A percentile compares a stretch with the other conserved stretches of the same genome.
phyloP scores from a whole-genome alignment of 345 rosid species.

The Ailanthus altissimus region DNA sequence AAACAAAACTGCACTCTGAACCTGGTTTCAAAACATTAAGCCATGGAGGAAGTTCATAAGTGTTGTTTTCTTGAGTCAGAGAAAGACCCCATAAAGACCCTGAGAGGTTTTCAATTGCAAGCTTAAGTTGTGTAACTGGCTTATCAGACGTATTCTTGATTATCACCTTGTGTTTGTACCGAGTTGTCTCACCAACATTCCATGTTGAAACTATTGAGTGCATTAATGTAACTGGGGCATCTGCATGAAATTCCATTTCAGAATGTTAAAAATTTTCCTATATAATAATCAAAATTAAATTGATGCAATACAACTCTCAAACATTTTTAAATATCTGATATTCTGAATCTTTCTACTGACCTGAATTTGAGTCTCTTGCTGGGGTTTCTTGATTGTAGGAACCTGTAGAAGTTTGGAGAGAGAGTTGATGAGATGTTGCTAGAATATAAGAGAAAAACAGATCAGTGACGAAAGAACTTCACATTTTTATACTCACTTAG shows the following conservation, averaged over 20 bases:
- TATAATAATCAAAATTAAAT: too few relatives aligned
- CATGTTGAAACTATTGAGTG: conserved; percentile 70
- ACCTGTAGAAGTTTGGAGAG: conserved; percentile 24
- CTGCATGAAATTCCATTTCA: too few relatives aligned
- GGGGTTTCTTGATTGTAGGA: conserved; percentile 30
- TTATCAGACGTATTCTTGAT: conserved; percentile 60
- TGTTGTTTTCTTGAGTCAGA: conserved; percentile 46
- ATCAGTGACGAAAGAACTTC: not conserved
- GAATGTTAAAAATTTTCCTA: too few relatives aligned
- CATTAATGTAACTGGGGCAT: conserved; percentile 46
- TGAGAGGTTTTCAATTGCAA: conserved; percentile 49
- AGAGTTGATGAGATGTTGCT: not conserved
- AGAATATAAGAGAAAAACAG: not conserved
- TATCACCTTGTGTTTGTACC: conserved; percentile 67
- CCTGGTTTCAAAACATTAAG: conserved; percentile 46
- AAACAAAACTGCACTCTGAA: conserved; percentile 52
- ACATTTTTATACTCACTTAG: conserved; percentile 27
- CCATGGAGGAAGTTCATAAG: conserved; percentile 57
- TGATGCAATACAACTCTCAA: too few relatives aligned
- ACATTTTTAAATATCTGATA: too few relatives aligned
- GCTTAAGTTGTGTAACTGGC: conserved; percentile 49
- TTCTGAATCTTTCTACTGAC: too few relatives aligned
- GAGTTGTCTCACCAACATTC: conserved; percentile 46
- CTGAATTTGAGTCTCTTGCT: conserved; percentile 35
- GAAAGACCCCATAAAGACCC: conserved; percentile 71